These are phyloP conservation scores for Pulveroboletus sp. DNA, from an alignment of 768 basidiomycete species.

Conservation along the genomic window DNA sequence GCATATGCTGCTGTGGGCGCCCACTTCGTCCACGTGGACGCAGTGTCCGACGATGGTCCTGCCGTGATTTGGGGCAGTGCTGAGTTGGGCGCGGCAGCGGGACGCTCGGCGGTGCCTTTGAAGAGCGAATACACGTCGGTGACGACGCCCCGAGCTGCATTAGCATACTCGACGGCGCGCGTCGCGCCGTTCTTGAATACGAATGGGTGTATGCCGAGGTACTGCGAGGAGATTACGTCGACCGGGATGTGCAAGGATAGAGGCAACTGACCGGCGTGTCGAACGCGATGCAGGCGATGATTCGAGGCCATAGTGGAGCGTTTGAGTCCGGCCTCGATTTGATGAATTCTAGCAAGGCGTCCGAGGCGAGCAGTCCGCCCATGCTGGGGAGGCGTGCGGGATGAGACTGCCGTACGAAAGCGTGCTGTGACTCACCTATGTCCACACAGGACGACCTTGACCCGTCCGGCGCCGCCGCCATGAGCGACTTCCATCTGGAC, in stretches of 20 bases:
- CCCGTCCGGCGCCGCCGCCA: constrained; percentile 68
- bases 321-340: constrained; percentile 58
- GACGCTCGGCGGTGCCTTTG: constrained; percentile 42
- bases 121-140: constrained; percentile 57
- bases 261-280: constrained; percentile 75
- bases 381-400: constrained; percentile 52
- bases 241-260: background rate
- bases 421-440: constrained; percentile 56
- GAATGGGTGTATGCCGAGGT: constrained; percentile 79
- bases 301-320: constrained; percentile 81
- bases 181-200: constrained; percentile 83
- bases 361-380: constrained; percentile 88
- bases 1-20: constrained; percentile 60
- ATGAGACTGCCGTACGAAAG: background rate
- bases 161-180: constrained; percentile 68
- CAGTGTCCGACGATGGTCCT: constrained; percentile 11
- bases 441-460: constrained; percentile 82
- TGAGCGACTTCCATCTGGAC: constrained; percentile 80
- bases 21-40: constrained; percentile 57
- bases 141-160: constrained; percentile 59
- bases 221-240: constrained; percentile 55
- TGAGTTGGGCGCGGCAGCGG: constrained; percentile 27
- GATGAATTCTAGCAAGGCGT: constrained; percentile 71
- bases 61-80: constrained; percentile 33
- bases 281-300: constrained; percentile 80